A percentile compares a stretch with the other conserved stretches of the same genome.
Evolutionary conservation across 768 basidiomycete genomes (phyloP).

Genomic region (Pisolithus albus): DNA sequence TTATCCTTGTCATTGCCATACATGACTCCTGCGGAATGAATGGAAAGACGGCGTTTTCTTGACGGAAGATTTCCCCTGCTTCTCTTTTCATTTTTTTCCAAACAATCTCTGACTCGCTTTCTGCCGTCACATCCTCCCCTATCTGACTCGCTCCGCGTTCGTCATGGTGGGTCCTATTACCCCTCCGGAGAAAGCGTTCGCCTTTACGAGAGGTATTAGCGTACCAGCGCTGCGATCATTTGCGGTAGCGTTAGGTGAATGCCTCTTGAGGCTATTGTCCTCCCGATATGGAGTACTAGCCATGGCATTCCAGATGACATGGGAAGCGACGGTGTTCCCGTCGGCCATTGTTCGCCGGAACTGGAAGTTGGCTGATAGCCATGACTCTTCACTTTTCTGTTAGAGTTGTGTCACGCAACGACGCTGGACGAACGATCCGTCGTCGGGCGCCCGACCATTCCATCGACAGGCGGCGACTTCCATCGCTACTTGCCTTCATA

Average conservation of each 20-base stretch:
- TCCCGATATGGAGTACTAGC: conserved; percentile 8
- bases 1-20: not conserved
- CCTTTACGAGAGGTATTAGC: not conserved
- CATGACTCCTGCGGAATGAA: not conserved
- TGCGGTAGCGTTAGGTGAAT: conserved; percentile 2
- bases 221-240: conserved; percentile 1
- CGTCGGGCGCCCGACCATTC: too few relatives aligned
- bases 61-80: not conserved
- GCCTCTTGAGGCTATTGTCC: conserved; percentile 19
- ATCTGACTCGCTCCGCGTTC: not conserved
- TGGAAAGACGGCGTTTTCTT: not conserved
- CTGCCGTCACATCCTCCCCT: not conserved
- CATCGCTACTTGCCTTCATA: too few relatives aligned
- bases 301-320: conserved; percentile 1
- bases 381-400: not conserved
- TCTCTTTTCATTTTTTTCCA: not conserved
- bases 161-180: not conserved
- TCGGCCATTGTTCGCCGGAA: conserved; percentile 11
- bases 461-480: too few relatives aligned
- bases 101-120: not conserved
- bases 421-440: too few relatives aligned
- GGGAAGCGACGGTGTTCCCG: conserved; percentile 1
- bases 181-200: conserved; percentile 2
- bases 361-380: not conserved
- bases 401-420: not conserved